phyloP scores from a whole-genome alignment of 2,329 filamentous ascomycete genomes.

The Monosporascus cannonballus region DNA sequence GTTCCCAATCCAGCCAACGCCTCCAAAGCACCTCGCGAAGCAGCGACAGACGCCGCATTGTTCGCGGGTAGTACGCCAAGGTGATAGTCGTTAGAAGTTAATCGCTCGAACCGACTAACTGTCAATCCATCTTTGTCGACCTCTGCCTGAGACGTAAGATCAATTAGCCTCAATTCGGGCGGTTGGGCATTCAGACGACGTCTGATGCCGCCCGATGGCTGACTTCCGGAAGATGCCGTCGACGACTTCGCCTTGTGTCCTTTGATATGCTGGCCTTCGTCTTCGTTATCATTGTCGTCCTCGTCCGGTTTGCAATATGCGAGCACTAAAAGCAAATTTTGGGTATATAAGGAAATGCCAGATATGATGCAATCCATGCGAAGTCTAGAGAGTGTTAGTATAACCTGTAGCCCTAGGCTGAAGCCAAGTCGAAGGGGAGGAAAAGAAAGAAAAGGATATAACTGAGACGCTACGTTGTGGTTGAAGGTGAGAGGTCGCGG shows the following conservation, averaged over 20 bases:
- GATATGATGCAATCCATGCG: conserved; percentile 97
- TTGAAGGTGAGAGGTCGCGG: too few species aligned
- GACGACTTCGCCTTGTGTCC: conserved; percentile 39
- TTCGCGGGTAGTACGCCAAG: conserved; percentile 74
- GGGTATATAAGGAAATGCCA: conserved; percentile 93
- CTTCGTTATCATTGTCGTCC: conserved; percentile 45
- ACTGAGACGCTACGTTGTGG: too few species aligned
- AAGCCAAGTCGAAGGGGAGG: too few species aligned
- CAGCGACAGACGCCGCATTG: conserved; percentile 56
- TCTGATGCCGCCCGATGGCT: conserved; percentile 59
- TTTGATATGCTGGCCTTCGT: conserved; percentile 21
- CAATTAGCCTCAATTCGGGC: conserved; percentile 86
- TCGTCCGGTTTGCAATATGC: conserved; percentile 78
- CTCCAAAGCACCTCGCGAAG: conserved; percentile 67
- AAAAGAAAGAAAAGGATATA: too few species aligned
- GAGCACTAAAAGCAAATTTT: conserved; percentile 82
- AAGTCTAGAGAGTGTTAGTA: conserved; percentile 49
- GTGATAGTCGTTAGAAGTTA: conserved; percentile 89
- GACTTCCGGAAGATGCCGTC: conserved; percentile 44
- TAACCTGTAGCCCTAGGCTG: too few species aligned
- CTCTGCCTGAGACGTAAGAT: conserved; percentile 79
- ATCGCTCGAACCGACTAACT: conserved; percentile 77
- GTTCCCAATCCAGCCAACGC: conserved; percentile 64
- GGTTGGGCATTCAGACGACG: conserved; percentile 73
- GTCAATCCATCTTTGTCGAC: conserved; percentile 81